Evolutionary conservation across 495 filamentous ascomycete genomes (phyloP).

Genomic region (Penicillium canescens): DNA sequence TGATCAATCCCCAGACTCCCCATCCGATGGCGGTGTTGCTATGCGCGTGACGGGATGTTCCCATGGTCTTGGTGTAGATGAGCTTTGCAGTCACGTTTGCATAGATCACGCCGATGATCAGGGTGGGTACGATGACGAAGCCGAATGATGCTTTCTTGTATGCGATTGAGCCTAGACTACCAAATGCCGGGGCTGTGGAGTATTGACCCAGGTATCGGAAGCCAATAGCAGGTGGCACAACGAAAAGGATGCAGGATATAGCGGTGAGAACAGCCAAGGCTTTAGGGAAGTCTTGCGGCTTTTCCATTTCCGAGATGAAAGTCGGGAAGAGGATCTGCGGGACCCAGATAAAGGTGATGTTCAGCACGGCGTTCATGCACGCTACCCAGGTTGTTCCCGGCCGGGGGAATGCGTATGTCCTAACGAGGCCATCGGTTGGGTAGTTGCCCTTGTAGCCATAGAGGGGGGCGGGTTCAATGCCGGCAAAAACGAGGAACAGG

Average conservation of each 20-base stretch:
- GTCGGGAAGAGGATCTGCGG: constrained; percentile 57
- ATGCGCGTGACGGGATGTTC: constrained; percentile 46
- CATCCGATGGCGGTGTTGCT: constrained; percentile 51
- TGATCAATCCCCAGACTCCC: constrained; percentile 46
- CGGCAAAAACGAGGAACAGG: constrained; percentile 47
- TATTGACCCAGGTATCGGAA: constrained; percentile 55
- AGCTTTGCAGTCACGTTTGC: constrained; percentile 54
- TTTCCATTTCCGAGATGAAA: constrained; percentile 59
- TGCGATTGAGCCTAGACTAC: constrained; percentile 42
- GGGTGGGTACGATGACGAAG: constrained; percentile 46
- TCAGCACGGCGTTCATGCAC: constrained; percentile 49
- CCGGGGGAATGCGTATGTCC: constrained; percentile 46
- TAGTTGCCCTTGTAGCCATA: constrained; percentile 31
- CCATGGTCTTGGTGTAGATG: constrained; percentile 48
- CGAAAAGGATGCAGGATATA: constrained; percentile 53
- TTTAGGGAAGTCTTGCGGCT: constrained; percentile 57
- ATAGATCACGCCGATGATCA: constrained; percentile 54
- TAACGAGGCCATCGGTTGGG: constrained; percentile 37
- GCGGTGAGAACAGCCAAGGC: constrained; percentile 46
- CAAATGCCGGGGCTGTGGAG: constrained; percentile 52
- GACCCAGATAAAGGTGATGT: constrained; percentile 49
- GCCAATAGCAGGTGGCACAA: constrained; percentile 51
- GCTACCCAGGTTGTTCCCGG: constrained; percentile 45
- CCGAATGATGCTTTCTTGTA: constrained; percentile 50
- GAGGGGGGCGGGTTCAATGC: constrained; percentile 40